A percentile compares a stretch with the other conserved stretches of the same genome.
Evolutionary conservation across 805 yeast species (phyloP).

Genomic region (Helenozyma baotianmanensis): DNA sequence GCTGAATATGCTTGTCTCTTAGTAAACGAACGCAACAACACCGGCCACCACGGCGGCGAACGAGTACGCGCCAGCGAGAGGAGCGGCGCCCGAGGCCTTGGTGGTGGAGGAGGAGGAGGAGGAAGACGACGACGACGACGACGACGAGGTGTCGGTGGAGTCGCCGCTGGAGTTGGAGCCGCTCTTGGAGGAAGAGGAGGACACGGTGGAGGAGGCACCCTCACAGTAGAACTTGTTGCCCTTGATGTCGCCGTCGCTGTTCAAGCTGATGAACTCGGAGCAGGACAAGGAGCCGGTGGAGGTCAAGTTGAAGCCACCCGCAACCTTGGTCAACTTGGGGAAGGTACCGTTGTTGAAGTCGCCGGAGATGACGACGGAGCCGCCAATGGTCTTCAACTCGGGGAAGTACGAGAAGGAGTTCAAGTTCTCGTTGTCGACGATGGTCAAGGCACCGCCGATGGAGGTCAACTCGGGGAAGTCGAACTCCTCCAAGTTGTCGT

Average conservation of each 20-base stretch:
- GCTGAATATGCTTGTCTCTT: too few relatives aligned
- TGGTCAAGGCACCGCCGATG: slow-evolving; percentile 90
- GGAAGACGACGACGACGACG: slow-evolving; percentile 16
- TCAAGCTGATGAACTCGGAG: slow-evolving; percentile 63
- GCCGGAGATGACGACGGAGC: slow-evolving; percentile 84
- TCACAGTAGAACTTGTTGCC: slow-evolving; percentile 82
- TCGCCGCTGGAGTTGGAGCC: slow-evolving; percentile 25
- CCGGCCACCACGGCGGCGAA: slow-evolving; percentile 32
- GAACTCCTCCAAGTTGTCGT: slow-evolving; percentile 64
- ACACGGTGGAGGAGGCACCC: slow-evolving; percentile 37
- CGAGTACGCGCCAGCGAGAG: slow-evolving; percentile 21
- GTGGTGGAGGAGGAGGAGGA: slow-evolving; percentile 14
- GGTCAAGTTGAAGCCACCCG: slow-evolving; percentile 87
- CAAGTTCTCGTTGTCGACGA: slow-evolving; percentile 80
- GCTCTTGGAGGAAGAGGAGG: slow-evolving; percentile 40
- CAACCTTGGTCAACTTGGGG: slow-evolving; percentile 67
- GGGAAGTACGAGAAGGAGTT: slow-evolving; percentile 67
- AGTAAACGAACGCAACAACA: slow-evolving; percentile 35
- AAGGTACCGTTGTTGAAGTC: slow-evolving; percentile 75
- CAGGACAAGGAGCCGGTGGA: slow-evolving; percentile 80
- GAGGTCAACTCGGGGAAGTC: slow-evolving; percentile 65
- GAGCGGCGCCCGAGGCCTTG: slow-evolving; percentile 23
- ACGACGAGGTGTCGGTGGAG: slow-evolving; percentile 18
- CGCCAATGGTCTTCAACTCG: slow-evolving; percentile 68
- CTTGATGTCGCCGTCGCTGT: slow-evolving; percentile 76